Evolutionary conservation across 805 yeast genomes (phyloP).

Genomic region (Wickerhamiella australiensis): DNA sequence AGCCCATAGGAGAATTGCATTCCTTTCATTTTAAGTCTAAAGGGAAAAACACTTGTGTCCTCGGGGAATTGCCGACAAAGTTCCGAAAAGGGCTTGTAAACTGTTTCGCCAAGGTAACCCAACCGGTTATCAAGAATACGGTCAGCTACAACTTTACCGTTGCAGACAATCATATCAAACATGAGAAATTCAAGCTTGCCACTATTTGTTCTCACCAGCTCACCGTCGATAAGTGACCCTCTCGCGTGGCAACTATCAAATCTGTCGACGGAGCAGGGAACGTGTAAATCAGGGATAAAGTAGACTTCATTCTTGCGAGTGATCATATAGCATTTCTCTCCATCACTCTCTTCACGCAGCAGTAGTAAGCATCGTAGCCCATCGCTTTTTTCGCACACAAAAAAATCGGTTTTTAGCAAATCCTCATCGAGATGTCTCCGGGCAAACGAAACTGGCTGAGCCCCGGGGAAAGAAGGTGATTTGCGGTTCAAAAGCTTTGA

Average conservation of each 20-base stretch:
- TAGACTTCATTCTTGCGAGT: constrained; percentile 82
- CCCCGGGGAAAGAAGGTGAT: constrained; percentile 56
- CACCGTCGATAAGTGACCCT: constrained; percentile 90
- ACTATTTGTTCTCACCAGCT: constrained; percentile 46
- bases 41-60: constrained; percentile 64
- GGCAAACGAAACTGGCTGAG: constrained; percentile 90
- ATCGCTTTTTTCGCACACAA: constrained; percentile 92
- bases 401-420: constrained; percentile 61
- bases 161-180: constrained; percentile 82
- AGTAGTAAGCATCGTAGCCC: constrained; percentile 77
- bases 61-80: constrained; percentile 61
- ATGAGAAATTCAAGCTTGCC: constrained; percentile 60
- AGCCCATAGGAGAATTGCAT: constrained; percentile 79
- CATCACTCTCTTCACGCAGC: constrained; percentile 33
- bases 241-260: constrained; percentile 51
- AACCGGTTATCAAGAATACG: constrained; percentile 69
- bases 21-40: constrained; percentile 72
- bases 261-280: constrained; percentile 45
- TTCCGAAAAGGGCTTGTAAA: constrained; percentile 70
- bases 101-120: constrained; percentile 71
- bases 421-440: constrained; percentile 54
- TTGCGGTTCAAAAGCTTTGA: constrained; percentile 48
- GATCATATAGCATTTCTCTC: constrained; percentile 80
- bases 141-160: constrained; percentile 57
- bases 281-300: constrained; percentile 64